phyloP scores from a whole-genome alignment of 2,329 filamentous ascomycete species.

The Aureobasidium vineae region DNA sequence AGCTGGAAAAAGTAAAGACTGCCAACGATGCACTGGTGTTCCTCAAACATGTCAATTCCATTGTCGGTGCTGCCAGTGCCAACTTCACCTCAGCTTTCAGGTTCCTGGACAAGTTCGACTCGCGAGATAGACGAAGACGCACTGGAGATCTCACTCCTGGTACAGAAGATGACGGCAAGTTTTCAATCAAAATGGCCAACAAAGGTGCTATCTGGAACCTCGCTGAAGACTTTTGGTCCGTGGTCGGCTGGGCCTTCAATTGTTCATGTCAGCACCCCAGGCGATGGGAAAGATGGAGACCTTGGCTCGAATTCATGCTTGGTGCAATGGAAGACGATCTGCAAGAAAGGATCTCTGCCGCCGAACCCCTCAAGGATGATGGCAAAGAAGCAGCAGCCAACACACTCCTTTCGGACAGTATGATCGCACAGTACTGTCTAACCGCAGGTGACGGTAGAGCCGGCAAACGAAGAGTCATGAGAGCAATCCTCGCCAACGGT shows the following conservation, averaged over 20 bases:
- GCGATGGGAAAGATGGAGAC: constrained; percentile 77
- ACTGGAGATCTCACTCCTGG: constrained; percentile 31
- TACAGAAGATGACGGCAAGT: constrained; percentile 43
- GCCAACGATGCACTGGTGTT: constrained; percentile 67
- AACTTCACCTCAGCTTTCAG: constrained; percentile 68
- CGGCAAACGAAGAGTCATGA: constrained; percentile 57
- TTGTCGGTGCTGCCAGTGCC: constrained; percentile 68
- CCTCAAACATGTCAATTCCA: constrained; percentile 63
- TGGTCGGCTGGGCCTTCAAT: constrained; percentile 89
- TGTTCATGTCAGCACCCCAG: constrained; percentile 71
- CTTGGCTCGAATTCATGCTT: constrained; percentile 77
- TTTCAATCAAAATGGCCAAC: constrained; percentile 43
- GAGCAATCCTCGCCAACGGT: constrained; percentile 67
- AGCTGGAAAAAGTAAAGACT: constrained; percentile 60
- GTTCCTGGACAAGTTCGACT: constrained; percentile 49
- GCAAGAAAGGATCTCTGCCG: constrained; percentile 51
- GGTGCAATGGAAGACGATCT: constrained; percentile 74
- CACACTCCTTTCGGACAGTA: constrained; percentile 50
- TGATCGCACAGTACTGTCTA: constrained; percentile 61
- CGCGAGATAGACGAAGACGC: constrained; percentile 13
- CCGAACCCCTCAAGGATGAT: constrained; percentile 28
- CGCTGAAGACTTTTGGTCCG: constrained; percentile 86
- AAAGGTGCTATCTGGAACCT: constrained; percentile 67
- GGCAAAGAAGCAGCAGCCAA: constrained; percentile 29
- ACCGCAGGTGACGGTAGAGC: constrained; percentile 39